These are phyloP conservation scores for Eucalyptus fibrosa DNA, from an alignment of 345 rosid species.

Conservation along the genomic window DNA sequence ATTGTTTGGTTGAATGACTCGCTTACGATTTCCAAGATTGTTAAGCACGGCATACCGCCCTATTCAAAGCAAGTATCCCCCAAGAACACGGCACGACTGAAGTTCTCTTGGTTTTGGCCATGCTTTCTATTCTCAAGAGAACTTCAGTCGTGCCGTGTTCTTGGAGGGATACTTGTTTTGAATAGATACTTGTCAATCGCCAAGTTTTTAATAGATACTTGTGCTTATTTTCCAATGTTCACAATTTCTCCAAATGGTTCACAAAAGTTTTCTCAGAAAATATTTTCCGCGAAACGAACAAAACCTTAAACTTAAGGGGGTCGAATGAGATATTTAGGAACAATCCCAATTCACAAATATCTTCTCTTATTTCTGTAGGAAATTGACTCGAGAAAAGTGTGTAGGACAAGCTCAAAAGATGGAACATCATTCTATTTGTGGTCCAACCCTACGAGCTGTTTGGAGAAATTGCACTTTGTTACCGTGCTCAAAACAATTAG, in stretches of 20 bases:
- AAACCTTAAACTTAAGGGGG: not conserved
- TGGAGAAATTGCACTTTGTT: not conserved
- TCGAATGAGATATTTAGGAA: not conserved
- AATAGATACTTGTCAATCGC: no score
- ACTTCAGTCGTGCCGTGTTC: no score
- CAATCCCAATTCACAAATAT: not conserved
- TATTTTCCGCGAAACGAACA: accelerated
- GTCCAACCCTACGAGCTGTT: not conserved
- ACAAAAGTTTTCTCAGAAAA: no score
- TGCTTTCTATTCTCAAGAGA: no score
- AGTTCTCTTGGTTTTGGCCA: not conserved
- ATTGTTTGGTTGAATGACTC: not conserved
- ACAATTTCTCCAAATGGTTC: no score
- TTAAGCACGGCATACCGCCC: not conserved
- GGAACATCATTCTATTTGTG: not conserved
- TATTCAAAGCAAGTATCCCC: not conserved
- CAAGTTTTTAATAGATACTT: no score
- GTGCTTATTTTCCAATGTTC: no score
- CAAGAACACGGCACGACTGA: not conserved
- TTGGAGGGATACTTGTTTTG: no score
- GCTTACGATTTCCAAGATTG: not conserved
- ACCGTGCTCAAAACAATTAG: not conserved
- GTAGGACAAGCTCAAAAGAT: not conserved
- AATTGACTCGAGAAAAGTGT: not conserved
- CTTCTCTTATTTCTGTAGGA: not conserved